Evolutionary conservation across 345 rosid genomes (phyloP), one percentile per base, ranked within the genome.

Genomic region (Sisymbrium irio): DNA sequence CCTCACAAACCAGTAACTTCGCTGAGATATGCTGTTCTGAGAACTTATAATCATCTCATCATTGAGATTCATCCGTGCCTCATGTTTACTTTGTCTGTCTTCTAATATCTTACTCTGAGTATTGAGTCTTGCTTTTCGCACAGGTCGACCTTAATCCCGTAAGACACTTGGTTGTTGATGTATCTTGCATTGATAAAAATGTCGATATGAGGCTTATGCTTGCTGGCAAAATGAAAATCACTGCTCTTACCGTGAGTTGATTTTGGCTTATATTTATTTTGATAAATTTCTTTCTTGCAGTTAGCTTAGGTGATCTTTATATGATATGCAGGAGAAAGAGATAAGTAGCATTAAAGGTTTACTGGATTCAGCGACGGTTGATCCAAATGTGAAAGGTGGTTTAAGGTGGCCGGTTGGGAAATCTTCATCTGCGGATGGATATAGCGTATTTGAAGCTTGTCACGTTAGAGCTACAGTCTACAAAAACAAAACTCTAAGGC

Each of bases 191-290:
- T 51, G 79, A 80, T 62, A 86, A 76, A 83, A 77, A 83, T 85
- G 71, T 87, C 4, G 97, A 89, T 73, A 67, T 91, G 76, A 87
- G 97, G 84, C 70, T 91, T 30, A 76, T 81, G 87, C 71, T 89
- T 8, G 7, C 74, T 73, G 35, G 82, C 47, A 87, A 86, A 73
- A 85, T 77, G 74, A 81, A 77, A 49, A 30, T 83, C 36, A 73
- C 77, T 7, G 19, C 66, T 69, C 81, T 81, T 14, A 59, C 74
- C 1, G 91, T 86, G 69, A 88, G 86, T 79, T 37, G 19, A 50
- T 19, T 15, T 17, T 50, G 19, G 11, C 9, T 12, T 54, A 25
- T 2, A 22, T 6, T 7, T 14, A 10, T 40, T 22, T 51, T 1
- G 46, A 44, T 44, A 15, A 30, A 7, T 3, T 1, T 4, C 13